Percentiles rank a stretch among this genome's conserved stretches.
phyloP scores from a whole-genome alignment of 495 filamentous ascomycete species.

The Aspergillus cavernicola region DNA sequence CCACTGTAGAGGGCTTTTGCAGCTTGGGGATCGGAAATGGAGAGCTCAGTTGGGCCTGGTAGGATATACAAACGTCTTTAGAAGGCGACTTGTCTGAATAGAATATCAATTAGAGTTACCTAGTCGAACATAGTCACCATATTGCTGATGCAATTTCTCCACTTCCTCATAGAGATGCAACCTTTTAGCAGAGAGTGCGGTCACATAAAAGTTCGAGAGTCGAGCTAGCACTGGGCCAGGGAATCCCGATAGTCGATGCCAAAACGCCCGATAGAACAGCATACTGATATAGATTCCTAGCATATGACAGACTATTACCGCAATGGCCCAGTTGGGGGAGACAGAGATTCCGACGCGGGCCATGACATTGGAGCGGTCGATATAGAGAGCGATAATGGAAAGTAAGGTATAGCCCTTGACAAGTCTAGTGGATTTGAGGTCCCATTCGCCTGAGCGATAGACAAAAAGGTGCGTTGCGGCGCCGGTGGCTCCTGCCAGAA shows the following conservation, averaged over 20 bases:
- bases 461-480: no score
- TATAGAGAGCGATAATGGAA: no score
- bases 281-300: conserved; percentile 28
- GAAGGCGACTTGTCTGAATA: background rate
- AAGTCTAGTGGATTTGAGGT: no score
- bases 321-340: no score
- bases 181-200: conserved; percentile 14
- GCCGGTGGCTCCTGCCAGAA: no score
- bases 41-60: conserved; percentile 37
- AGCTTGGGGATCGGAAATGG: conserved; percentile 35
- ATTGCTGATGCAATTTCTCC: conserved; percentile 37
- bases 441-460: no score
- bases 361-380: no score
- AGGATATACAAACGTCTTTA: background rate
- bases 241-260: conserved; percentile 33
- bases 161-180: conserved; percentile 30
- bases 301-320: conserved; percentile 1
- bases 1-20: conserved; percentile 30
- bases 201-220: conserved; percentile 30
- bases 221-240: conserved; percentile 34
- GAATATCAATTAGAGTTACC: conserved; percentile 7
- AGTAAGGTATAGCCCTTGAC: no score
- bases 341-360: no score
- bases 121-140: conserved; percentile 41
- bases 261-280: conserved; percentile 31